Conservation (phyloP, 148 eudicot species). For the Silene latifolia region DNA sequence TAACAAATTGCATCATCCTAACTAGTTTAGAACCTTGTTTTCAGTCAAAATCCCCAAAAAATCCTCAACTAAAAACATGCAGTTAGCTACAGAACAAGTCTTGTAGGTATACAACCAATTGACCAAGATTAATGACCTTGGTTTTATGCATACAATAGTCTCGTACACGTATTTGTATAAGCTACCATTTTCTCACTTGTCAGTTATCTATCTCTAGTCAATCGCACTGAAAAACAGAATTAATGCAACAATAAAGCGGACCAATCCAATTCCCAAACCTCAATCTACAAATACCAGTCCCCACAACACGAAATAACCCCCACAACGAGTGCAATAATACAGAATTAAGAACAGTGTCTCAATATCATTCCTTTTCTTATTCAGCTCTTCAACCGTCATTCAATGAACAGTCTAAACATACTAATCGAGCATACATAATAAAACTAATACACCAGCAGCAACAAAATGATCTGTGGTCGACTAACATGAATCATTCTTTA, state of each 20-base stretch:
- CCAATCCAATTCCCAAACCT: neutral
- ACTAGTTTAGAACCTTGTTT: neutral
- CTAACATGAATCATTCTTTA: neutral
- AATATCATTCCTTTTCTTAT: neutral
- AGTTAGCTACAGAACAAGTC: neutral
- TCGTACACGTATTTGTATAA: neutral
- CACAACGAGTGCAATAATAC: neutral
- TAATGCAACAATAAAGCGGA: neutral
- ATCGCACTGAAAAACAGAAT: neutral
- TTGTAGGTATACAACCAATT: neutral
- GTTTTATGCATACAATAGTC: neutral
- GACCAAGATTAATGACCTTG: neutral
- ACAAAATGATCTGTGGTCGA: neutral
- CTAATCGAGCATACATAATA: neutral
- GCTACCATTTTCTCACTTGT: neutral
- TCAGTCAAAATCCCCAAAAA: neutral
- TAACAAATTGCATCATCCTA: neutral
- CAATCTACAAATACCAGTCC: constrained; percentile 5
- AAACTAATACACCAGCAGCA: neutral
- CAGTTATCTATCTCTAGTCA: neutral
- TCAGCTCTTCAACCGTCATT: neutral
- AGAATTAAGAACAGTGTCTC: neutral
- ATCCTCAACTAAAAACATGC: neutral
- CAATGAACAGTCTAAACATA: too few relatives aligned
- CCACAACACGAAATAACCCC: neutral